phyloP scores from a whole-genome alignment of 2,329 filamentous ascomycete species.

The Tolypocladium album region DNA sequence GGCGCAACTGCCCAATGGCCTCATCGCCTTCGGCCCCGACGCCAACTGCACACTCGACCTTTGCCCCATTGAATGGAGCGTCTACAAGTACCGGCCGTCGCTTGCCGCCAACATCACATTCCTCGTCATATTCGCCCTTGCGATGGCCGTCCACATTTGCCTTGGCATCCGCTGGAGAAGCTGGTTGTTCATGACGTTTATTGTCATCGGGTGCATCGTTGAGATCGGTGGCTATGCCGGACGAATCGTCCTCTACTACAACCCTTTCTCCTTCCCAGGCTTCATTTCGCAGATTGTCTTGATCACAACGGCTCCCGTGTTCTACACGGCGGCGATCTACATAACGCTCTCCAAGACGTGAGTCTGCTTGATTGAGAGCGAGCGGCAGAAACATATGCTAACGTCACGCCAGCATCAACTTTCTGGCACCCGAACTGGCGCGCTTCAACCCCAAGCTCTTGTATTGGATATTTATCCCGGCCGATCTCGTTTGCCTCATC shows the following conservation, averaged over 20 bases:
- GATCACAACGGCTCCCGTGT: constrained; percentile 29
- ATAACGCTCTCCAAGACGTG: constrained; percentile 40
- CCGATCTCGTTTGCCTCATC: constrained; percentile 42
- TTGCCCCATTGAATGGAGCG: constrained; percentile 28
- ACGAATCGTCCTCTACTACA: constrained; percentile 40
- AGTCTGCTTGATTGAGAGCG: constrained; percentile 1
- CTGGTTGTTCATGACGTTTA: constrained; percentile 32
- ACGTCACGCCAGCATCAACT: constrained; percentile 21
- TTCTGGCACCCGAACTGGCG: constrained; percentile 24
- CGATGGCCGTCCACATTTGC: constrained; percentile 27
- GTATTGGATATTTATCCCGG: constrained; percentile 38
- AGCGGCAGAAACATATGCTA: background rate
- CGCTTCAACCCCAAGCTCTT: constrained; percentile 28
- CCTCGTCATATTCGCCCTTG: constrained; percentile 27
- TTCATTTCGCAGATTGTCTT: constrained; percentile 52
- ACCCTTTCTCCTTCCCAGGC: constrained; percentile 43
- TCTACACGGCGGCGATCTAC: constrained; percentile 51
- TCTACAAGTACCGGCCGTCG: constrained; percentile 30
- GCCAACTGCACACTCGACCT: constrained; percentile 35
- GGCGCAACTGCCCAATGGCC: background rate
- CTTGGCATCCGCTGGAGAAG: constrained; percentile 27
- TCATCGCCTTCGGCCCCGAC: constrained; percentile 26
- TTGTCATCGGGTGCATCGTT: constrained; percentile 41
- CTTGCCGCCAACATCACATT: constrained; percentile 34
- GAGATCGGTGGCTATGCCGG: constrained; percentile 53